Base-by-base conservation (phyloP, 441 rosid species). In the Brassica balearica region DNA sequence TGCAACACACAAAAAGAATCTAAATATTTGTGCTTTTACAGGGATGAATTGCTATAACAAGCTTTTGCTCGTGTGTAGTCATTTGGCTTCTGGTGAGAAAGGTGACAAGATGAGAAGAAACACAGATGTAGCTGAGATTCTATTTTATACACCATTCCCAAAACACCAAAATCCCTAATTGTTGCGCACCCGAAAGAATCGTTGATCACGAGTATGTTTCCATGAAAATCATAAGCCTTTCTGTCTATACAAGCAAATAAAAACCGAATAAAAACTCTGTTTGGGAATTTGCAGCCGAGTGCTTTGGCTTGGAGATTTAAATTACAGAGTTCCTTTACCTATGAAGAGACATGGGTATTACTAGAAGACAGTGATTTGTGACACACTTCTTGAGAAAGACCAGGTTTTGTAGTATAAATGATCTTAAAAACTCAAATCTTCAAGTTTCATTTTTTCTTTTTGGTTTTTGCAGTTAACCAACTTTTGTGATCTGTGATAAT, bases 11-110 rank as follows among this genome's bases (percentile, higher is more conserved):
- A 4, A 19, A 15, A 14, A 27, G 3, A 48, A 38, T 43, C 59
- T 55, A 8, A 75, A 11, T n/a, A 2, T 56, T 4, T 36, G 5
- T 51, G 43, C 53, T 22, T 51, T 32, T 60, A 76, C 88, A 95
- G 98, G 99, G 98, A 56, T 91, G 96, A 69, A 88, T 91, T 80
- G 86, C 48, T 41, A 9, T 41, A 41, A 95, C 98, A 4, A 95
- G 91, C 85, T 88, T 95, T 80, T 95, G 98, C 89, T 93, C 68
- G 91, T 93, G 48, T 93, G 98, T 84, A 84, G 96, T 63, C 99
- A 91, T 84, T 85, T 95, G 72, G 98, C 98, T 77, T 93, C 99
- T 0, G 97, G 99, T 11, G 96, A 95, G 86, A 95, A 89, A 79
- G 99, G 99, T 1, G 97, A 93, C 43, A 98, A 92, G 83, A 82